Base-by-base conservation (phyloP, 2,329 filamentous ascomycete species). In the Fusarium sp. region DNA sequence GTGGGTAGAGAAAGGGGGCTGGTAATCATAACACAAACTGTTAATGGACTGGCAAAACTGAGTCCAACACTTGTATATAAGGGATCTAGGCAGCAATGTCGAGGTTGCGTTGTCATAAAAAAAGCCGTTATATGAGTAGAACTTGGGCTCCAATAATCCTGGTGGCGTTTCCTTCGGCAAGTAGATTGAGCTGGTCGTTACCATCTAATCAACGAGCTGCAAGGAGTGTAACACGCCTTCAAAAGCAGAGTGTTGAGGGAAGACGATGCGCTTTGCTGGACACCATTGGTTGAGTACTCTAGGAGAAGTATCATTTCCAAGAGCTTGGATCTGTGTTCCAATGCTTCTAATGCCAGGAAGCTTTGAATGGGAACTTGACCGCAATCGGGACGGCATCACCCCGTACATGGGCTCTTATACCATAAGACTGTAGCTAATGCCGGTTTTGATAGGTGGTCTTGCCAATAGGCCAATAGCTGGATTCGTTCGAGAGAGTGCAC, bases 131-230 rank as follows among this genome's bases (percentile, higher is more conserved):
- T 34, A 6, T 28, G 26, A 28, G 7, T 10, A 28, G 31, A 45
- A 29, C 32, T 45, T 31, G 61, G 29, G 35, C 26, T 48, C 54
- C 28, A 34, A 26, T 36, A 19, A 25, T 41, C 51, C 35, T 53
- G 26, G 43, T 46, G 3, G 28, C 25, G 51, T 36, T 57, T 35
- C 31, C 24, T 29, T 26, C 28, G 35, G 31, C 19, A 32, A 41
- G 39, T 40, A 35, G 25, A 32, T 40, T 49, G 34, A 36, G 9
- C 31, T 64, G 15, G 46, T 47, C 39, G 28, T 25, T 19, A 22
- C 28, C 51, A 24, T 29, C 46, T 12, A 31, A 22, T 24, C 32
- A 13, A 19, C 22, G 36, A 52, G 25, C 36, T 29, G 9, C 25
- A 35, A 29, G 31, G 35, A 25, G 15, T 43, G 32, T 25, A 32